Evolutionary conservation across 2,329 filamentous ascomycete species (phyloP).

Genomic region (Ascochyta lentis): DNA sequence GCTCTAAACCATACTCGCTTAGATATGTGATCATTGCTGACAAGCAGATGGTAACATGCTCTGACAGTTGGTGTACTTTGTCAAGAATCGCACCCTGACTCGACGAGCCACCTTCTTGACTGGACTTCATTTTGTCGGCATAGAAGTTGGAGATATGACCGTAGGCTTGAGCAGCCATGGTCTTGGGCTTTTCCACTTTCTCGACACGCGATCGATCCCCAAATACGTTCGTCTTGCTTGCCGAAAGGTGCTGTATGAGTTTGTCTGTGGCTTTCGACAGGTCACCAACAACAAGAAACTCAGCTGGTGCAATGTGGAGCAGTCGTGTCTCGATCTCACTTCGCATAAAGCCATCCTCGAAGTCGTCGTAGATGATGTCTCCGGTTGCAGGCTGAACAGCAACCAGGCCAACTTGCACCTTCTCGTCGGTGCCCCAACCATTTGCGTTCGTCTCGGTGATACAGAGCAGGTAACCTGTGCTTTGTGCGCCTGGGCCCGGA

Average conservation of each 20-base stretch:
- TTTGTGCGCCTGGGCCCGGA: conserved; percentile 62
- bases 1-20: conserved; percentile 88
- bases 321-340: conserved; percentile 95
- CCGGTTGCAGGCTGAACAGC: conserved; percentile 96
- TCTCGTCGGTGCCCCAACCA: conserved; percentile 85
- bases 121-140: conserved; percentile 76
- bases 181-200: conserved; percentile 75
- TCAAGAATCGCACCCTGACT: conserved; percentile 71
- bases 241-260: conserved; percentile 85
- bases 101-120: conserved; percentile 36
- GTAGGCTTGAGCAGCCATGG: conserved; percentile 81
- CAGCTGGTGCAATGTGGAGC: conserved; percentile 92
- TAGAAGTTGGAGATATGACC: conserved; percentile 95
- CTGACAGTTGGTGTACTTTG: conserved; percentile 83
- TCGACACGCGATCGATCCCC: conserved; percentile 90
- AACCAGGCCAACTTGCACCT: conserved; percentile 87
- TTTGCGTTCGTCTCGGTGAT: conserved; percentile 86
- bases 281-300: conserved; percentile 90
- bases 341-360: conserved; percentile 97
- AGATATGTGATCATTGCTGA: conserved; percentile 96
- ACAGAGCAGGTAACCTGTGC: conserved; percentile 88
- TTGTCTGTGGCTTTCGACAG: conserved; percentile 92
- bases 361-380: conserved; percentile 93
- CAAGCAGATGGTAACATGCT: conserved; percentile 86
- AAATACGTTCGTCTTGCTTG: conserved; percentile 87